A percentile compares a stretch with the other conserved stretches of the same genome.
Evolutionary conservation across 176 grass and related monocot species (phyloP).

Genomic region (Oryza officinalis): DNA sequence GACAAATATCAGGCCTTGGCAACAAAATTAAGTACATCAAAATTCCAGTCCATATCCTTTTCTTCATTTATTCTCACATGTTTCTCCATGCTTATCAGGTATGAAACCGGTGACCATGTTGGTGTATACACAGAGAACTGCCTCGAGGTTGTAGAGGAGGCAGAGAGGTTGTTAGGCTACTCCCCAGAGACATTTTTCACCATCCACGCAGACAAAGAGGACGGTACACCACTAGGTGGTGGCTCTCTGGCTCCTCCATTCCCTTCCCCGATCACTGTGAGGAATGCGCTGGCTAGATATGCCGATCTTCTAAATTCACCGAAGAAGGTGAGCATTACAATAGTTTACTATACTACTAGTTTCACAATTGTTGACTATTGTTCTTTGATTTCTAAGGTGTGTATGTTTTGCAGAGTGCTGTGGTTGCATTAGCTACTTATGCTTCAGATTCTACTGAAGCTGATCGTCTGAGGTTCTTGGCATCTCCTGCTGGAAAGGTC

Average conservation of each 20-base stretch:
- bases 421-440: conserved; percentile 77
- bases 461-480: conserved; percentile 71
- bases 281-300: conserved; percentile 80
- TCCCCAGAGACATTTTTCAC: conserved; percentile 76
- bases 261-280: conserved; percentile 68
- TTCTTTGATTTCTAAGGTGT: conserved; percentile 7
- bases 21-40: conserved; percentile 4
- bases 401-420: conserved; percentile 58
- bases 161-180: conserved; percentile 79
- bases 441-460: conserved; percentile 71
- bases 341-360: conserved; percentile 6
- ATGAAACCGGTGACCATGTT: conserved; percentile 93
- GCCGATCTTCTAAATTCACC: conserved; percentile 97
- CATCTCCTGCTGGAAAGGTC: conserved; percentile 92
- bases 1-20: neutral
- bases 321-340: conserved; percentile 66
- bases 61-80: conserved; percentile 24
- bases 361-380: neutral
- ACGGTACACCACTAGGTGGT: conserved; percentile 70
- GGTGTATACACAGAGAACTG: conserved; percentile 85
- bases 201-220: conserved; percentile 83
- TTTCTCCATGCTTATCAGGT: conserved; percentile 50
- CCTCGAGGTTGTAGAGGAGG: conserved; percentile 68
- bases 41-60: neutral
- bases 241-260: conserved; percentile 82